Percentiles rank a stretch among this genome's conserved stretches.
phyloP scores from a whole-genome alignment of 306 rosid species.

The Cicer chorassanicum region DNA sequence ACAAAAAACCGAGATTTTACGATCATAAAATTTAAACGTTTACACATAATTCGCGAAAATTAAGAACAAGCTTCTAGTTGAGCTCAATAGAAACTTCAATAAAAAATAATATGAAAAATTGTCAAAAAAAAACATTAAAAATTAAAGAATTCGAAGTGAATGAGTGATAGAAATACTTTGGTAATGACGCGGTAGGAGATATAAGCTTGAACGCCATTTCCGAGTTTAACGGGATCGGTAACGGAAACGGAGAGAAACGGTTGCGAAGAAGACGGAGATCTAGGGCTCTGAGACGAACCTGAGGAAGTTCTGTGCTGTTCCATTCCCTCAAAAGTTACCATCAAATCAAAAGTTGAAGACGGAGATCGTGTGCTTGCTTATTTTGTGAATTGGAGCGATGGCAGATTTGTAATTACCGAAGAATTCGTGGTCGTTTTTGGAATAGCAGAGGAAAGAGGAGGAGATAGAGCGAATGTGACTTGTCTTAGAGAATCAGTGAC shows the following conservation, averaged over 20 bases:
- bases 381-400: constrained; percentile 40
- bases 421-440: constrained; percentile 48
- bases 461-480: constrained; percentile 3
- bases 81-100: constrained; percentile 26
- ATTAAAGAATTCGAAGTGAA: background rate
- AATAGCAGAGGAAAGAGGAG: background rate
- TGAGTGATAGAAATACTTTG: constrained; percentile 50
- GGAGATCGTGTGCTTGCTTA: constrained; percentile 1
- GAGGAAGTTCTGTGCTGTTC: constrained; percentile 77
- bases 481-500: constrained; percentile 4
- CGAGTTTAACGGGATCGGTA: constrained; percentile 94
- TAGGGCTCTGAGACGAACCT: constrained; percentile 84
- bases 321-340: constrained; percentile 42
- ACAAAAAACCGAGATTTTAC: constrained; percentile 8
- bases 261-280: constrained; percentile 88
- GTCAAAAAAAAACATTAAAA: background rate
- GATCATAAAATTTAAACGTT: background rate
- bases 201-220: constrained; percentile 98
- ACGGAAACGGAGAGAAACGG: constrained; percentile 85
- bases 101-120: constrained; percentile 18
- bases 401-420: constrained; percentile 58
- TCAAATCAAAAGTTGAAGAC: constrained; percentile 9
- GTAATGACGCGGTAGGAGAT: constrained; percentile 96
- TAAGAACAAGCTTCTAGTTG: background rate
- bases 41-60: background rate